Evolutionary conservation across 1,139 yeast genomes (phyloP).

Genomic region (Nakaseomyces delphensis): DNA sequence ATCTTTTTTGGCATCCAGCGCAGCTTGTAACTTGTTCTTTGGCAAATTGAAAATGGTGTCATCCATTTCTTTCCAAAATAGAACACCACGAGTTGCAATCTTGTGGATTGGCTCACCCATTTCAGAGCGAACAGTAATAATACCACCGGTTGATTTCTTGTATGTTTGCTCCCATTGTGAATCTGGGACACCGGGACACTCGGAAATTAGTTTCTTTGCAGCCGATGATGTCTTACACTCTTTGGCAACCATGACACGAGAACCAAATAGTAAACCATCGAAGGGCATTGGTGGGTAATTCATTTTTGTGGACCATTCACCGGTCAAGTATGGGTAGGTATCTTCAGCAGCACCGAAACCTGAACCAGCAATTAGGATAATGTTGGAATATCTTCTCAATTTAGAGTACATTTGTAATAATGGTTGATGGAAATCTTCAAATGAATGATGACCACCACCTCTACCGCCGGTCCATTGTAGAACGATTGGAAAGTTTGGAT

Average conservation of each 20-base stretch:
- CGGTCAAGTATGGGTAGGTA: constrained; percentile 94
- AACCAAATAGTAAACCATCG: constrained; percentile 93
- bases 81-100: constrained; percentile 95
- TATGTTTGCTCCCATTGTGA: constrained; percentile 87
- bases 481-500: constrained; percentile 92
- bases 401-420: constrained; percentile 89
- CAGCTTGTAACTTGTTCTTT: constrained; percentile 77
- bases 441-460: constrained; percentile 99
- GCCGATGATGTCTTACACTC: constrained; percentile 92
- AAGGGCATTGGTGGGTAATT: constrained; percentile 98
- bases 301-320: constrained; percentile 81
- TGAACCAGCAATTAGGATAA: constrained; percentile 89
- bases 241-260: constrained; percentile 95
- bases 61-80: constrained; percentile 95
- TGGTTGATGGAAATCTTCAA: constrained; percentile 98
- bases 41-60: constrained; percentile 87
- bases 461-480: constrained; percentile 99
- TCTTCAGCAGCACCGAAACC: constrained; percentile 97
- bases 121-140: constrained; percentile 90
- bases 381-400: constrained; percentile 85
- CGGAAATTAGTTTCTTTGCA: constrained; percentile 87
- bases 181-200: constrained; percentile 85
- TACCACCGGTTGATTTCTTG: constrained; percentile 94
- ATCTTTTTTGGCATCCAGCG: constrained; percentile 73
- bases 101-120: constrained; percentile 99